Evolutionary conservation across 2,329 filamentous ascomycete species (phyloP), one percentile per base, ranked within the genome.

Genomic region (Chaetomium strumarium): DNA sequence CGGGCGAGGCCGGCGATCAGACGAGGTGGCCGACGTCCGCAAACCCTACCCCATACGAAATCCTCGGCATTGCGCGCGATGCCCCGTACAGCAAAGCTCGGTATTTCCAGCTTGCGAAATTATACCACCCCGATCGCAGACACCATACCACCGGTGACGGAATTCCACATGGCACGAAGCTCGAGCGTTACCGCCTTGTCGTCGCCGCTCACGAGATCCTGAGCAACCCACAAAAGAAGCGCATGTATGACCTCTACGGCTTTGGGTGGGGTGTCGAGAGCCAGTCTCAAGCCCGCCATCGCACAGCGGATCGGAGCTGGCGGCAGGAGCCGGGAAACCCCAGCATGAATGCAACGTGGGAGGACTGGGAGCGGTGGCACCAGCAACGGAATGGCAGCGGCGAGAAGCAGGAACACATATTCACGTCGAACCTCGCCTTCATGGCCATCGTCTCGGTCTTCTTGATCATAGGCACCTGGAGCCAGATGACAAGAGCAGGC

Each of bases 331-430:
- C 74, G 0, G 74, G 73, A 20, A 78, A 70, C 50, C 68, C 79
- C 12, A 77, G 76, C 46, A 70, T 72, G 61, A 97, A 97, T 67
- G 93, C 90, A 1, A 97, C 93, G 0, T 99, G 93, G 93, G 93
- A 99, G 67, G 93, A 99, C 67, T 96, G 91, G 91, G 89, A 96
- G 72, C 78, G 77, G 41, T 95, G 86, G 84, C 79, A 88, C 61
- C 75, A 81, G 33, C 68, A 75, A 67, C 68, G 74, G 64, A 68
- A 75, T 45, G 72, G 75, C 60, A 67, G 74, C 46, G 72, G 75
- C 60, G 67, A 67, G 58, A 72, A 70, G 58, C 79, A 81, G 61
- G 70, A 76, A 57, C 78, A 79, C 0, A 61, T 84, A 48, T 87
- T 83, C 68, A 83, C 92, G 70, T 88, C 86, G 53, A 95, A 96